Base-by-base conservation (phyloP, 306 rosid genomes). In the Inga leiocalycina region DNA sequence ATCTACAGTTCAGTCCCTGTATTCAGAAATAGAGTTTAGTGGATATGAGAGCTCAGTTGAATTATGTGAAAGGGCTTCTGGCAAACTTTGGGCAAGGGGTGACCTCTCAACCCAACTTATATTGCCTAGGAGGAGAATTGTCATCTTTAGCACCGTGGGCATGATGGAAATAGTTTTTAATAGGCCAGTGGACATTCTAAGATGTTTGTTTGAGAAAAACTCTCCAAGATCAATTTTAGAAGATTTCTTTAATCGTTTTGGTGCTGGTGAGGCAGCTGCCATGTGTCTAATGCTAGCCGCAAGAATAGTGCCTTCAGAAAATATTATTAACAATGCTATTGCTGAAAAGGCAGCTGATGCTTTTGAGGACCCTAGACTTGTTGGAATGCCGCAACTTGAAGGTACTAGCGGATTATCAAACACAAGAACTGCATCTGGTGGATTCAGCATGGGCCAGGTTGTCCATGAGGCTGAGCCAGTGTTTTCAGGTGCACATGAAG, bases 361-460 rank as follows among this genome's bases (percentile, higher is more conserved):
- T 84, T 96, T 92, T 81, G 99, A 96, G 89, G 98, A 96, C 77
- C 98, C 98, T 57, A 88, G 98, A 87, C 81, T 94, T 79, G 99
- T 96, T 85, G 99, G 99, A 78, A 94, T 96, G 97, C 98, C 99
- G 24, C 97, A 96, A 86, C 97, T 94, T 87, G 98, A 89, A 83
- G 98, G 98, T 64, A 88, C 84, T 78, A 87, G 82, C 86, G 97
- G 93, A 75, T 83, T 96, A 82, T 92, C 99, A 81, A 93, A 86
- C 86, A 88, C 96, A 62, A 90, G 97, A 88, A 91, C 97, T 75
- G 91, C 95, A 85, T 88, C 95, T 77, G 92, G 91, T 84, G 98
- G 99, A 74, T 96, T 96, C 84, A 92, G 97, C 97, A 96, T 96
- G 99, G 98, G 99, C 43, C 99, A 94, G 90, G 99, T 96, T 91